Percentiles rank a stretch among this genome's conserved stretches.
These are phyloP conservation scores for Aureobasidium lini DNA, from an alignment of 2,329 filamentous ascomycete genomes.

Conservation along the genomic window DNA sequence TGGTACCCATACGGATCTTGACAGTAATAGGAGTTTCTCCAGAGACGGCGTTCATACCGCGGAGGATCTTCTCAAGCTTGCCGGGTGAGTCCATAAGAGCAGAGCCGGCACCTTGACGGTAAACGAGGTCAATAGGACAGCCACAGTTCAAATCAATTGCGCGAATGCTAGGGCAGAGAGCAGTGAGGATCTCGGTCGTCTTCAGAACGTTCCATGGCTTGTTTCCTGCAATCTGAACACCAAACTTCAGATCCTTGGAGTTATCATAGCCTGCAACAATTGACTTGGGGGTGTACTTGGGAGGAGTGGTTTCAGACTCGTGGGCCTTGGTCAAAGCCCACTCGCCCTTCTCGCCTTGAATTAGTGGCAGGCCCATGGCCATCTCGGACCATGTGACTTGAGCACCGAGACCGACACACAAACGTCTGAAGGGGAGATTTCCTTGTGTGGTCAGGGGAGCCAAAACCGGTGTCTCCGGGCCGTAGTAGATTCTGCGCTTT, in stretches of 20 bases:
- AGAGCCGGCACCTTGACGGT: conserved; percentile 78
- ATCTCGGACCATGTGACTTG: conserved; percentile 97
- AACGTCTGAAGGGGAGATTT: conserved; percentile 85
- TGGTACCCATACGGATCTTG: conserved; percentile 90
- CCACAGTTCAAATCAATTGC: conserved; percentile 95
- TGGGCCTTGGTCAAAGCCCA: conserved; percentile 95
- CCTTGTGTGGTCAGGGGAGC: conserved; percentile 94
- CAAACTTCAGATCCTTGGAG: conserved; percentile 75
- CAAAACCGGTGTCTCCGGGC: conserved; percentile 84
- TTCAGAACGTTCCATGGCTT: conserved; percentile 88
- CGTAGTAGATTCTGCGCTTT: conserved; percentile 90
- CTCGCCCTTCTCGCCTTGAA: conserved; percentile 84
- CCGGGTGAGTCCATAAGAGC: conserved; percentile 80
- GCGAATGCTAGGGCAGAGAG: conserved; percentile 72
- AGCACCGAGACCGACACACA: conserved; percentile 82
- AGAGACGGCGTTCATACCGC: conserved; percentile 92
- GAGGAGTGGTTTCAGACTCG: conserved; percentile 68
- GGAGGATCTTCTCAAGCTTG: conserved; percentile 89
- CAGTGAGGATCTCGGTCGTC: conserved; percentile 71
- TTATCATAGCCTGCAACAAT: conserved; percentile 75
- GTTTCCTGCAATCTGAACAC: conserved; percentile 85
- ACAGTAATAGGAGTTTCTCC: conserved; percentile 85
- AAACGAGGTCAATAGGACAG: conserved; percentile 93
- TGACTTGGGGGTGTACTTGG: conserved; percentile 53
- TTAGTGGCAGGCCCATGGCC: conserved; percentile 83